Evolutionary conservation across 1,284 basidiomycete genomes (phyloP), one percentile per base, ranked within the genome.

Genomic region (Irpex rosettiformis): DNA sequence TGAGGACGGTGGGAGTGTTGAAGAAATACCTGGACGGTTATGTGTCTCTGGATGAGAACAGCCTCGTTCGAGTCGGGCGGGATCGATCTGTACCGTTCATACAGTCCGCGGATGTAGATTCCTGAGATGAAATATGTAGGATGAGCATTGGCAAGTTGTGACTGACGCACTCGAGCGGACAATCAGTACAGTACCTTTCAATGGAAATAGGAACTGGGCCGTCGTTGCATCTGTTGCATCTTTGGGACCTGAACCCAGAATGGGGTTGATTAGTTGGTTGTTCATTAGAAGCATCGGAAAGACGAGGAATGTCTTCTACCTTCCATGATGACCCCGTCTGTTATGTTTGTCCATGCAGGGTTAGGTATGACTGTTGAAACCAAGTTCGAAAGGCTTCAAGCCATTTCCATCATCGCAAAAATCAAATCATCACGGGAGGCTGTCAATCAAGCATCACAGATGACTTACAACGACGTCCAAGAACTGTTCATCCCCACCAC

Each of bases 21-120:
- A 33, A 21, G 11, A 51, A 22, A 5, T 25, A 57, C 56, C 49
- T 57, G 56, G 10, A 57, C 49, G 27, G 22, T 21, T 10, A 57
- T 25, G 37, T 22, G 52, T 18, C 48, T 42, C 10, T 42, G 7
- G 5, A 57, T 57, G 16, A 37, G 30, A 10, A 42, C 37, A 10
- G 56, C 56, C 37, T 18, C 11, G 1, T 6, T 29, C 1, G 49
- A 57, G 10, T 21, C 30, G 7, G 47, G 30, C 25, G 30, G 30
- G 29, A 33, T 52, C 30, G 30, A 48, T 6, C 24, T 40, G 30
- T 33, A 52, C 16, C 48, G 48, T 30, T 57, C 56, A 22, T 52
- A 45, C 18, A 57, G 49, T 3, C 56, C 56, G 11, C 56, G 47
- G 25, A 57, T 52, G 24, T 18, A 52, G 8, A 57, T 29, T 18